These are phyloP conservation scores for Xerocomus brunneocitrinus DNA, from an alignment of 768 basidiomycete species.

Conservation along the genomic window DNA sequence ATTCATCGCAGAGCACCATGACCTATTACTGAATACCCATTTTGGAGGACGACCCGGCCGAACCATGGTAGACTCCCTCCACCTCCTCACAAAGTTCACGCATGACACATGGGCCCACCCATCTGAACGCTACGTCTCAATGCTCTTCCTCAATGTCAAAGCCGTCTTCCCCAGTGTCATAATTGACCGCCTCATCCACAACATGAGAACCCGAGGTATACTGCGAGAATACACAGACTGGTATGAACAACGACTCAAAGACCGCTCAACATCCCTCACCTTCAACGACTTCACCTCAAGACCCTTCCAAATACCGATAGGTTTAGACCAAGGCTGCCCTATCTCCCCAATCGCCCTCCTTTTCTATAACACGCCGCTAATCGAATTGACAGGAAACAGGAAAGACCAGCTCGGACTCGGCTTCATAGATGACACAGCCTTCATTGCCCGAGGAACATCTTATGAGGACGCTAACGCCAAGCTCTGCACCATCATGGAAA, in stretches of 20 bases:
- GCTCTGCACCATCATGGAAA: neutral
- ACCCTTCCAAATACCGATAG: slow-evolving; percentile 15
- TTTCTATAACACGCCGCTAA: slow-evolving; percentile 24
- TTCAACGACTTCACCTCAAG: slow-evolving; percentile 24
- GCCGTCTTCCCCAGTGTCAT: neutral
- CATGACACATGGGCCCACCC: neutral
- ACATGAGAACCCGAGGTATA: neutral
- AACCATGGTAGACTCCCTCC: slow-evolving; percentile 3
- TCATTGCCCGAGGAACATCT: neutral
- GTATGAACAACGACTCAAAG: neutral
- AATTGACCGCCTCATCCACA: neutral
- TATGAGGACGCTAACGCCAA: neutral
- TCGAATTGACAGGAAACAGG: neutral
- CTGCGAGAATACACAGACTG: neutral
- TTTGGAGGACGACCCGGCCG: neutral
- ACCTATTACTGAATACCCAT: neutral
- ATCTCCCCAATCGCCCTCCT: slow-evolving; percentile 23
- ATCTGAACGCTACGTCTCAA: neutral
- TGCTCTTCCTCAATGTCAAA: neutral
- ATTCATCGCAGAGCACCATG: neutral
- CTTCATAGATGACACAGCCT: slow-evolving; percentile 4
- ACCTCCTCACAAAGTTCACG: neutral
- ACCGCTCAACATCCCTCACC: neutral
- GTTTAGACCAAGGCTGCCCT: slow-evolving; percentile 8
- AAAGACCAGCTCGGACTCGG: neutral